Evolutionary conservation across 257 asterid genomes (phyloP).

Genomic region (Cruciata laevipes): DNA sequence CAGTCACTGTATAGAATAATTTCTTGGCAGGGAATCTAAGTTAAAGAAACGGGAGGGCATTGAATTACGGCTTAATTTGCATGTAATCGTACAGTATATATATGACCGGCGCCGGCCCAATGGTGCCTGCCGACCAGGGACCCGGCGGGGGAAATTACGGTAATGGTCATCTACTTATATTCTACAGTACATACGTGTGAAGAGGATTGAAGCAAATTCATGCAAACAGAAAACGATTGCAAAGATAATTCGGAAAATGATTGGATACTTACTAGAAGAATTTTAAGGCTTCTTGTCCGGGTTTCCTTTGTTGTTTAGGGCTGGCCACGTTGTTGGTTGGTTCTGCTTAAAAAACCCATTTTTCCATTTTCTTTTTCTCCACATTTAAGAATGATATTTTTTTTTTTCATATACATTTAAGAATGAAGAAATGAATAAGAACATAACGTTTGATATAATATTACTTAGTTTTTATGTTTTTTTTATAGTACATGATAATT

Average conservation of each 20-base stretch:
- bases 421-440: no score
- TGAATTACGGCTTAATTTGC: neutral
- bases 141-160: neutral
- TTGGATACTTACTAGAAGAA: neutral
- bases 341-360: neutral
- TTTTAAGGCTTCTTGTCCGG: neutral
- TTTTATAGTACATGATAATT: no score
- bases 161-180: neutral
- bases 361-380: neutral
- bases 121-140: conserved; percentile 6
- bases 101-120: conserved; percentile 11
- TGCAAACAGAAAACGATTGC: conserved; percentile 3
- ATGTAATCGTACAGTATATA: neutral
- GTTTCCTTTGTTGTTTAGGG: neutral
- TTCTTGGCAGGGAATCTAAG: neutral
- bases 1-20: no score
- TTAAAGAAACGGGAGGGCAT: neutral
- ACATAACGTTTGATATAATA: no score
- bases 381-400: no score
- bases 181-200: neutral
- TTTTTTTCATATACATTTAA: no score
- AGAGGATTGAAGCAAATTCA: neutral
- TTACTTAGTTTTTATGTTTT: no score
- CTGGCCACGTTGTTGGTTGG: conserved; percentile 5
- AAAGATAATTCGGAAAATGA: conserved; percentile 2